Evolutionary conservation across 2,329 filamentous ascomycete genomes (phyloP).

Genomic region (Penicillium sp.): DNA sequence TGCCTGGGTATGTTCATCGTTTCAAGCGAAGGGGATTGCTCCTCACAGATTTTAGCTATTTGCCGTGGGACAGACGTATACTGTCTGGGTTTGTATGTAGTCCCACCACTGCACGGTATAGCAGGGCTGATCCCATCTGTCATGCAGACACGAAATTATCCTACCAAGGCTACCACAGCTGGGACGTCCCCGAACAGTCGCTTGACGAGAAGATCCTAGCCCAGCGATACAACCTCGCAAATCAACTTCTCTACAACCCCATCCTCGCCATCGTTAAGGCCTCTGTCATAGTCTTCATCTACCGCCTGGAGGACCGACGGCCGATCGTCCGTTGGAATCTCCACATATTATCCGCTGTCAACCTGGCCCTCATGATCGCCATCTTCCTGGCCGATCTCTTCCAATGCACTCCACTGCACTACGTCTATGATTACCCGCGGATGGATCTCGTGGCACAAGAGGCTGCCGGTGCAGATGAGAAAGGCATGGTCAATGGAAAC

Average conservation of each 20-base stretch:
- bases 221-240: conserved; percentile 32
- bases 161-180: conserved; percentile 31
- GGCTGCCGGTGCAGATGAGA: not conserved
- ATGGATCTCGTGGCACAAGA: conserved; percentile 1
- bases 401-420: conserved; percentile 34
- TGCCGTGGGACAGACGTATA: conserved; percentile 27
- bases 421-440: conserved; percentile 30
- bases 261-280: conserved; percentile 35
- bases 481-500: not conserved
- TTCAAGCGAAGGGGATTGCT: not conserved
- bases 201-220: conserved; percentile 6
- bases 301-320: conserved; percentile 32
- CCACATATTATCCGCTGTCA: conserved; percentile 26
- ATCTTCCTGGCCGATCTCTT: conserved; percentile 36
- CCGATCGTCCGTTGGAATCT: conserved; percentile 28
- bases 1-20: conserved; percentile 27
- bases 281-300: conserved; percentile 35
- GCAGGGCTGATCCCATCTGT: not conserved
- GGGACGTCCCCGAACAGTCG: conserved; percentile 25
- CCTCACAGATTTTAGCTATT: not conserved
- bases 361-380: conserved; percentile 27
- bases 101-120: not conserved
- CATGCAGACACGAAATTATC: conserved; percentile 31
- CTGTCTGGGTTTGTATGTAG: conserved; percentile 33
- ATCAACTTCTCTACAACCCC: conserved; percentile 37